These are phyloP conservation scores for Narthecium ossifragum DNA, from an alignment of 106 monocot genomes.

Conservation along the genomic window DNA sequence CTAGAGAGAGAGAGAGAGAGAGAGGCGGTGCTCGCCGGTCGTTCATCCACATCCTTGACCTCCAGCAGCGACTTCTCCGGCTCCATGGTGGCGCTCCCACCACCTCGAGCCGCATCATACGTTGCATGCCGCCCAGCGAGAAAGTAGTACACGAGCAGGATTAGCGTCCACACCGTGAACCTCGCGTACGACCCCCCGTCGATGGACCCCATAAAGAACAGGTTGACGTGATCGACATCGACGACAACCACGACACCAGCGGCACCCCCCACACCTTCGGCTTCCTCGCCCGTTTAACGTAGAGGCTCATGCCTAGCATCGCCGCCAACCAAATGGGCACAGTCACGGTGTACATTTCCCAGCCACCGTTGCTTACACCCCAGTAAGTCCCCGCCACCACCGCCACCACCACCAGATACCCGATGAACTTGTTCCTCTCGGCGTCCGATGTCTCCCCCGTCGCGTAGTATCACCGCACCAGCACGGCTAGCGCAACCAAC, in stretches of 20 bases:
- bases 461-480: background rate
- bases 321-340: background rate
- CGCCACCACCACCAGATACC: background rate
- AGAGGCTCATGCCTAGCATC: background rate
- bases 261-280: slow-evolving; percentile 12
- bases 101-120: background rate
- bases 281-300: slow-evolving; percentile 2
- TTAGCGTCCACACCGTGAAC: background rate
- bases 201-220: slow-evolving; percentile 8
- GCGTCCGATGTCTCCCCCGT: background rate
- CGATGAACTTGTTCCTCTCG: background rate
- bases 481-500: slow-evolving; percentile 90
- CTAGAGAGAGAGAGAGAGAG: background rate
- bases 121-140: background rate
- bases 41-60: no score
- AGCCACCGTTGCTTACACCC: background rate
- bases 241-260: slow-evolving; percentile 8
- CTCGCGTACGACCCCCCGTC: slow-evolving; percentile 5
- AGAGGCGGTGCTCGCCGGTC: slow-evolving; percentile 8
- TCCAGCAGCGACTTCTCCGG: no score
- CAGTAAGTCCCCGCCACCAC: background rate
- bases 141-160: background rate
- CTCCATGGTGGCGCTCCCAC: no score
- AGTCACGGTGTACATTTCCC: background rate
- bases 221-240: background rate